Percentiles rank a stretch among this genome's conserved stretches.
phyloP scores from a whole-genome alignment of 1,284 basidiomycete species.

The Trichosporon faecale region DNA sequence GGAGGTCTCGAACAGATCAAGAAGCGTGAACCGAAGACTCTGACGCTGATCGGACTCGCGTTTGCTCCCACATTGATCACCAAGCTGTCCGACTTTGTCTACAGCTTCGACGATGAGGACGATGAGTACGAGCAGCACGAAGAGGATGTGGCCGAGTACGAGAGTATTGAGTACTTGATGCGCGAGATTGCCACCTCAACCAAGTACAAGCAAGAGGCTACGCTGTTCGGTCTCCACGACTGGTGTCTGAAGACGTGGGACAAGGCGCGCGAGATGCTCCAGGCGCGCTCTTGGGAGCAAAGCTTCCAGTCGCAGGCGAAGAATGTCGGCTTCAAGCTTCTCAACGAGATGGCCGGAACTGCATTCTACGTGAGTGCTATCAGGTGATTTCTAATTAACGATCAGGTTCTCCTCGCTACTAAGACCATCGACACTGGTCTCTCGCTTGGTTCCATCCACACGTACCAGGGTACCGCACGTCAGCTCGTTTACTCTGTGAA shows the following conservation, averaged over 20 bases:
- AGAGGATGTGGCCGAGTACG: not conserved
- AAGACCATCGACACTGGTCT: constrained; percentile 61
- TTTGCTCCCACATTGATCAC: constrained; percentile 8
- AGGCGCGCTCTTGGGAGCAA: not conserved
- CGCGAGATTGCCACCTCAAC: not conserved
- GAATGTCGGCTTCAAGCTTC: not conserved
- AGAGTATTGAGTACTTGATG: not conserved
- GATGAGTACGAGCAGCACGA: not conserved
- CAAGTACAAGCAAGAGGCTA: constrained; percentile 58
- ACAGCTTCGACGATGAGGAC: not conserved
- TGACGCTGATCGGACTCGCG: constrained; percentile 2
- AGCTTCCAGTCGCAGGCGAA: not conserved
- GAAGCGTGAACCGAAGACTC: not conserved
- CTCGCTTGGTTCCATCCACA: constrained; percentile 69
- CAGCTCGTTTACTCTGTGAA: constrained; percentile 6
- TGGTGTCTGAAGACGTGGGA: constrained; percentile 77
- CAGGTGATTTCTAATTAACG: not conserved
- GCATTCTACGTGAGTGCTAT: constrained; percentile 13
- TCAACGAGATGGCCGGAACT: not conserved
- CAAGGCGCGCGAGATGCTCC: not conserved
- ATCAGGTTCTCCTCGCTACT: constrained; percentile 63
- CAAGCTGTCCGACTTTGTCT: not conserved
- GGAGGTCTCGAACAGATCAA: constrained; percentile 6
- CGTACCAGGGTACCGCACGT: constrained; percentile 68
- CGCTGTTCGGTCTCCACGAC: constrained; percentile 71